Base-by-base conservation (phyloP, 805 yeast species). In the Kuraishia hungarica region DNA sequence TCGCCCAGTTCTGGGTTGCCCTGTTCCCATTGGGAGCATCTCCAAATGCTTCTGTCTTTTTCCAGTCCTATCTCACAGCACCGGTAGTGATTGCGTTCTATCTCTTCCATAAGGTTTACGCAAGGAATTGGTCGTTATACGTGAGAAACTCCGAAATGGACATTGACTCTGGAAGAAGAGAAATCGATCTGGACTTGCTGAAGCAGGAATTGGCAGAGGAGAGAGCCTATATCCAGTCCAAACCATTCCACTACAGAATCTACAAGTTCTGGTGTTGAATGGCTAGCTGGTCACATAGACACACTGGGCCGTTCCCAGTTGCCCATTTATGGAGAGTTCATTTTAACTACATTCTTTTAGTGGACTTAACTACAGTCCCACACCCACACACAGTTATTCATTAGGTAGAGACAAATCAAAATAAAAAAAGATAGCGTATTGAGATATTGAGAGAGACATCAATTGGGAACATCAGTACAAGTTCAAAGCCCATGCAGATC, bases 1-100 rank as follows among this genome's bases (percentile, higher is more conserved):
- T 80, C 55, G 89, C 91, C 29, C 92, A 87, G 71, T 87, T 89
- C 75, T 89, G 93, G 89, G 77, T 85, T 56, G 92, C 94, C 6
- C 71, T 87, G 48, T 88, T 76, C 77, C 96, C 96, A 54, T 64
- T 82, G 51, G 56, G 56, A n/a, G 73, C 57, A 6, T 51, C 68
- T 10, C 81, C 86, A 54, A 74, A 71, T 64, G 87, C 89, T 8
- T 62, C 69, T 47, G 70, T 62, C 50, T 89, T 89, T 76, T 89
- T 89, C 75, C 72, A 78, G 64, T 72, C 81, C 24, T 88, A 84
- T 68, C 72, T 89, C 61, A 81, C 89, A 13, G 75, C 77, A 56
- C 88, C 89, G 20, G 78, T 87, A 51, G 73, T 86, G 48, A 54
- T 88, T 43, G 79, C 69, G 1, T 78, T 82, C 69, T 84, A 62